A percentile compares a stretch with the other conserved stretches of the same genome.
These are phyloP conservation scores for Cryptococcus sp. DNA, from an alignment of 1,284 basidiomycete genomes.

Conservation along the genomic window DNA sequence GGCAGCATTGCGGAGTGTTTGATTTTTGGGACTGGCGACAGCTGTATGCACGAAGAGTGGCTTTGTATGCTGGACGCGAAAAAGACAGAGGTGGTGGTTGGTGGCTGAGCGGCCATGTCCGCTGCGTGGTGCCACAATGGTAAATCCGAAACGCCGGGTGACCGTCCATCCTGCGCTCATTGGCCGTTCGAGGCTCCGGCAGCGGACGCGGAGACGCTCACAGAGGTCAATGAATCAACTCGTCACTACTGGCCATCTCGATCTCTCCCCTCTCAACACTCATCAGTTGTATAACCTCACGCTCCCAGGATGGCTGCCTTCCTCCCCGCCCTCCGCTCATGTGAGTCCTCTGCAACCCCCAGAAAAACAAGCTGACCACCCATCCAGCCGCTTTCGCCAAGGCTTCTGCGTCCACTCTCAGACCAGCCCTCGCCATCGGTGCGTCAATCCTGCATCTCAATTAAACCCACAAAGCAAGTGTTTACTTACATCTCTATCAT, in stretches of 20 bases:
- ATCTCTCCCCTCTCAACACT: neutral
- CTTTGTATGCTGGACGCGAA: neutral
- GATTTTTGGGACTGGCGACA: too few species aligned
- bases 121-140: constrained; percentile 1
- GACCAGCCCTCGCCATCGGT: constrained; percentile 40
- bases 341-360: constrained; percentile 14
- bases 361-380: constrained; percentile 2
- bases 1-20: constrained; percentile 5
- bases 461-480: neutral
- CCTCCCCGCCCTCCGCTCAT: constrained; percentile 35
- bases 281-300: neutral
- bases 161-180: neutral
- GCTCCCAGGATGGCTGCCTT: constrained; percentile 28
- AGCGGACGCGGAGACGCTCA: neutral
- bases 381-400: constrained; percentile 22
- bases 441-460: constrained; percentile 5
- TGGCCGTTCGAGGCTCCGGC: neutral
- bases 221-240: too few species aligned
- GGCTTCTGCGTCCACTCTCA: constrained; percentile 35
- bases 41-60: neutral
- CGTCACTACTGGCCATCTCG: neutral
- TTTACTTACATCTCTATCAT: neutral
- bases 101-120: neutral
- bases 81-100: neutral
- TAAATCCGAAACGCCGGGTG: neutral